Conservation (phyloP, 2,329 filamentous ascomycete species). For the Aspergillus brunneoviolaceus region DNA sequence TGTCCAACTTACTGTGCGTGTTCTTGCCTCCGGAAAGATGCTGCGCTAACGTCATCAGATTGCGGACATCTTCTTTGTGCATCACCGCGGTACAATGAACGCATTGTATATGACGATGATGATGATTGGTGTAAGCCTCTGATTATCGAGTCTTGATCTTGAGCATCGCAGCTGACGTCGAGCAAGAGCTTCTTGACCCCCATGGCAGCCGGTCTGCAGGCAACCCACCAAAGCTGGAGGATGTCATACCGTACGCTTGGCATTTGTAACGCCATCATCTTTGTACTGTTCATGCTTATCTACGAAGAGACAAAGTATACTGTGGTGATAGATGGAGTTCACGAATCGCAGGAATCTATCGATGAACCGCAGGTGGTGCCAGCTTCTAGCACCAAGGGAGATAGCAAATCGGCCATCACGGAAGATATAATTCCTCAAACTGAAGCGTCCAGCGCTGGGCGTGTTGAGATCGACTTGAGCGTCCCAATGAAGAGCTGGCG, state of each 20-base stretch:
- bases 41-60: slow-evolving; percentile 27
- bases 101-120: slow-evolving; percentile 48
- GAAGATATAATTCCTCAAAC: slow-evolving; percentile 10
- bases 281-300: slow-evolving; percentile 33
- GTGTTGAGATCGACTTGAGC: slow-evolving; percentile 27
- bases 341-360: not conserved
- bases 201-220: slow-evolving; percentile 36
- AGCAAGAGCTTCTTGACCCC: slow-evolving; percentile 33
- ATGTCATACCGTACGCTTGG: slow-evolving; percentile 38
- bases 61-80: slow-evolving; percentile 52
- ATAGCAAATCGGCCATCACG: slow-evolving; percentile 8
- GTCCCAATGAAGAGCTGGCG: slow-evolving; percentile 29
- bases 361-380: not conserved
- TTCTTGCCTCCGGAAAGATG: not conserved
- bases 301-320: slow-evolving; percentile 42
- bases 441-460: slow-evolving; percentile 11
- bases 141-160: slow-evolving; percentile 20
- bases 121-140: slow-evolving; percentile 36
- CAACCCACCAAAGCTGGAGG: slow-evolving; percentile 35
- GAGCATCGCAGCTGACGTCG: not conserved
- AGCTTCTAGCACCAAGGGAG: not conserved
- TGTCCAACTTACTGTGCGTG: slow-evolving; percentile 43
- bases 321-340: slow-evolving; percentile 17
- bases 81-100: slow-evolving; percentile 54
- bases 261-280: slow-evolving; percentile 30